Conservation (phyloP, 371 early-diverging fungal species). For the Dichotomocladium elegans region DNA sequence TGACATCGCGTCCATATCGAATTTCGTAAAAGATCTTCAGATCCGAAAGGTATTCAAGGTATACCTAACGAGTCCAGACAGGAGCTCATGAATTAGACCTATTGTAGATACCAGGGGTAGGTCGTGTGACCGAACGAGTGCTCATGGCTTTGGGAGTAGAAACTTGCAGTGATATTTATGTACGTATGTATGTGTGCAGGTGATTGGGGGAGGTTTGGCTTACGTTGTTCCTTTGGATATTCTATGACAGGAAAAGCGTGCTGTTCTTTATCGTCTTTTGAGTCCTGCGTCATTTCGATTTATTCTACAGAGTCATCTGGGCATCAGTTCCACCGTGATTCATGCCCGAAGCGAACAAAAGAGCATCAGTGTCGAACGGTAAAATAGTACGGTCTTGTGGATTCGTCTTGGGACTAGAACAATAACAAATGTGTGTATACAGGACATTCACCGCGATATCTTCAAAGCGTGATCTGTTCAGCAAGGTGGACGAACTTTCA, state of each 20-base stretch:
- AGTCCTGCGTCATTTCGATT: conserved; percentile 41
- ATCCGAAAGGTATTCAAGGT: conserved; percentile 27
- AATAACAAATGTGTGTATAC: no score
- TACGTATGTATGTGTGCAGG: no score
- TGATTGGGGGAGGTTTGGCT: no score
- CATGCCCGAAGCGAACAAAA: conserved; percentile 23
- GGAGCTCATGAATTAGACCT: background rate
- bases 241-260: conserved; percentile 23
- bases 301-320: conserved; percentile 29
- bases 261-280: conserved; percentile 36
- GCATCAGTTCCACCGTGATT: conserved; percentile 29
- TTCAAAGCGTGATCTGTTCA: conserved; percentile 14
- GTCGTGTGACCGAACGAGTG: conserved; percentile 45
- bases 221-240: no score
- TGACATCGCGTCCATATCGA: conserved; percentile 17
- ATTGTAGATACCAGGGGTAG: conserved; percentile 35
- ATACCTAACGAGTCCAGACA: background rate
- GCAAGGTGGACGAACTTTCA: conserved; percentile 36
- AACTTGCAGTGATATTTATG: conserved; percentile 36
- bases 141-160: conserved; percentile 31
- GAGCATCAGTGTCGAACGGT: conserved; percentile 43
- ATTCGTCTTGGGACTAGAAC: no score
- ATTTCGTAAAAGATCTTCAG: conserved; percentile 23
- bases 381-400: no score
- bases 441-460: conserved; percentile 39